Evolutionary conservation across 179 eudicot genomes (phyloP), one percentile per base, ranked within the genome.

Genomic region (Silene coronaria): DNA sequence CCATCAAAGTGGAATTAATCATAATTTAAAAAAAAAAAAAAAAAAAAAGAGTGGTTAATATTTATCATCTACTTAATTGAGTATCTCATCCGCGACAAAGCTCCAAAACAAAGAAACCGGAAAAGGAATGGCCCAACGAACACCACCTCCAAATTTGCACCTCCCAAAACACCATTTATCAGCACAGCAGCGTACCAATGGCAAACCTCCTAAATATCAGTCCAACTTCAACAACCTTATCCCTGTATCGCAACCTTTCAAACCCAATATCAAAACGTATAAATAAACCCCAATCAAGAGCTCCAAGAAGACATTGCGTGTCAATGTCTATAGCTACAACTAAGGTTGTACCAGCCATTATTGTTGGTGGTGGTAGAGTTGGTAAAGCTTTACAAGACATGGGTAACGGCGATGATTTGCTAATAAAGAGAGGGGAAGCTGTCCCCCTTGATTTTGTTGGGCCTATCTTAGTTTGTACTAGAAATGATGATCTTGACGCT

Each of bases 341-440:
- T 32, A 77, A 65, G 70, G 88, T 91, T 32, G 85, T 55, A 17
- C 94, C 97, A 0, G 97, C 98, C 21, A 74, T 92, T 26, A 94
- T 94, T 61, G 96, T 92, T 3, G 98, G 98, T 3, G 91, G 97
- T 12, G 98, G 98, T n/a, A 80, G 98, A 30, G 98, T 94, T 7
- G 97, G 98, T 3, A 86, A 74, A 78, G 96, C 96, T 3, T 80
- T 94, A 32, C 88, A 86, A 46, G 89, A 88, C 13, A 85, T 94
- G 98, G 98, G 98, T 9, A 77, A 75, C 51, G 98, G 98, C 3
- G 80, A 84, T 16, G 98, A 93, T 78, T 79, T 93, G 62, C 22
- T 93, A 79, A 84, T 93, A 10, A 88, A 80, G 83, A 85, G 97
- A 85, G 97, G 97, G 16, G 96, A 93, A 34, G 0, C 86, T 36